Evolutionary conservation across 257 asterid species (phyloP).

Genomic region (Eustoma russellianum): DNA sequence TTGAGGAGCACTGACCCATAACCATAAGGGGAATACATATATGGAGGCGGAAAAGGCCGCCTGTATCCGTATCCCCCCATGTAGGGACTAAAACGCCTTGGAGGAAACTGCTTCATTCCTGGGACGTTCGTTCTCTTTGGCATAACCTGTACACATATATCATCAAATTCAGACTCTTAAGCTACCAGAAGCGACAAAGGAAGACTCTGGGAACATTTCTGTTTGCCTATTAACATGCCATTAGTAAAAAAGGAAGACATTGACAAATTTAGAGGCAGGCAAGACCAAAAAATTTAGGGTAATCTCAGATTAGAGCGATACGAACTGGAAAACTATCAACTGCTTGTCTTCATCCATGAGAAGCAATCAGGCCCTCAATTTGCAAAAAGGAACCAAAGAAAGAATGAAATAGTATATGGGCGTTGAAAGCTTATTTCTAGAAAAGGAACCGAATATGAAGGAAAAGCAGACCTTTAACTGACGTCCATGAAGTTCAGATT

Average conservation of each 20-base stretch:
- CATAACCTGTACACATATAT: slow-evolving; percentile 48
- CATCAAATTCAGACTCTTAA: too few relatives aligned
- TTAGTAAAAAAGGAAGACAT: too few relatives aligned
- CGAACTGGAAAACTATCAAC: too few relatives aligned
- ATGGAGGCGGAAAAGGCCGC: slow-evolving; percentile 75
- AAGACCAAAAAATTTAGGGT: too few relatives aligned
- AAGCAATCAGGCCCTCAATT: not conserved
- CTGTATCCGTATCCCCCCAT: slow-evolving; percentile 41
- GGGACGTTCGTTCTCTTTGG: slow-evolving; percentile 92
- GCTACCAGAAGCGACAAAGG: too few relatives aligned
- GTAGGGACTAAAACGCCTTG: slow-evolving; percentile 70
- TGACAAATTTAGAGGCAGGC: too few relatives aligned
- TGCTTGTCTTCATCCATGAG: too few relatives aligned
- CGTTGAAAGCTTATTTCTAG: not conserved
- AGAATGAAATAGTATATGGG: not conserved
- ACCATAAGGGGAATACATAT: slow-evolving; percentile 74
- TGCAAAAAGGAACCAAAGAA: not conserved
- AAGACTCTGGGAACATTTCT: too few relatives aligned
- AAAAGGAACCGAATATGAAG: not conserved
- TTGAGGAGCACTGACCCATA: slow-evolving; percentile 38
- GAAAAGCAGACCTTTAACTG: slow-evolving; percentile 60
- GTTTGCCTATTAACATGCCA: too few relatives aligned
- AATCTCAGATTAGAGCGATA: too few relatives aligned
- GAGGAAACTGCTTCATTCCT: slow-evolving; percentile 85
- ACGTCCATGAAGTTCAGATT: slow-evolving; percentile 94